Base-by-base conservation (phyloP, 2,329 filamentous ascomycete genomes). In the Penicillium capsulatum region DNA sequence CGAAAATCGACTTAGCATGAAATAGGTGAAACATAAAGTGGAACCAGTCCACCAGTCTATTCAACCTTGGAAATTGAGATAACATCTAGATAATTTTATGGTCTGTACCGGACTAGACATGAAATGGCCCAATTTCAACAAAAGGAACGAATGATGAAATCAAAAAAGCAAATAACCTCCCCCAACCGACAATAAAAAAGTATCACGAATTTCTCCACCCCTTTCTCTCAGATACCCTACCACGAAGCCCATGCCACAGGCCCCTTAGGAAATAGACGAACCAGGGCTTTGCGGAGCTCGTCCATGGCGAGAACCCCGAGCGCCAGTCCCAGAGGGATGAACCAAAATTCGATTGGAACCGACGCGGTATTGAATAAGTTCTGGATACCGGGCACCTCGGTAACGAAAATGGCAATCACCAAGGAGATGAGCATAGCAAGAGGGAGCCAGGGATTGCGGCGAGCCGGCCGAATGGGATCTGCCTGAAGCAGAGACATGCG, bases 351-450 rank as follows among this genome's bases (percentile, higher is more conserved):
- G 22, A 76, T 64, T 0, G 74, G 74, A 2, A 76, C 71, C 2
- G 65, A 64, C 1, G 70, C 69, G 0, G 74, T 77, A 3, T 62
- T 61, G 36, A 77, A 76, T 5, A 77, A 52, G 0, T 17, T 55
- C 50, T 77, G 72, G 2, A 77, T 61, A 0, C 72, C 72, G 0
- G 72, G 73, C 0, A 70, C 71, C 41, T 77, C 70, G 0, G 73
- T 75, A 7, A 76, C 73, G 29, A 77, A 76, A 7, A 77, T 60
- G 5, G 74, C 74, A 43, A 77, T 76, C 3, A 60, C 62, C 0
- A 77, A 50, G 3, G 70, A 73, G 8, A 75, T 66, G 4, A 66
- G 29, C 47, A 74, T 71, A 27, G 70, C 65, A 1, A 69, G 57
- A 1, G 73, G 47, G 11, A 77, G 53, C 72, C 71, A 75, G 0